phyloP scores from a whole-genome alignment of 345 rosid species.

The Excoecaria agallocha region DNA sequence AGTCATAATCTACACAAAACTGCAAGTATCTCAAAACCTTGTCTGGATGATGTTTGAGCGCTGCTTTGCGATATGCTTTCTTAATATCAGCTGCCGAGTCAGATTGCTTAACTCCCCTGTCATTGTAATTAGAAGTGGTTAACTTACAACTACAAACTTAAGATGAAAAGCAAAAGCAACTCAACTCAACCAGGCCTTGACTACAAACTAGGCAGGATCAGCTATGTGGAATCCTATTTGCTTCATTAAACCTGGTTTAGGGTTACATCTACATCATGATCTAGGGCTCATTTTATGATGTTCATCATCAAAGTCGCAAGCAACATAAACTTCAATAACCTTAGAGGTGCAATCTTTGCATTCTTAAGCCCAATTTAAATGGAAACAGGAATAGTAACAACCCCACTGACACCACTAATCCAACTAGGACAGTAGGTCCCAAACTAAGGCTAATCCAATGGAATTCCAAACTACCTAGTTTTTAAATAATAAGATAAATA shows the following conservation, averaged over 20 bases:
- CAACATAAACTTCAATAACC: neutral
- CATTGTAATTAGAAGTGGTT: slow-evolving; percentile 20
- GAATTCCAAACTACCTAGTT: neutral
- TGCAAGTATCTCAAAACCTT: slow-evolving; percentile 48
- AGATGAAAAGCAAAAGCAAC: neutral
- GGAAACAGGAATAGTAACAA: neutral
- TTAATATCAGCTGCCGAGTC: slow-evolving; percentile 74
- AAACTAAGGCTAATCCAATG: neutral
- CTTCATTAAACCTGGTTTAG: no score
- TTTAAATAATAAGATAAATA: neutral
- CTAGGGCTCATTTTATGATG: no score
- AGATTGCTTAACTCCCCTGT: slow-evolving; percentile 75
- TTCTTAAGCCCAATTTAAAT: neutral
- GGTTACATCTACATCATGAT: no score
- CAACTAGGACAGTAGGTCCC: neutral
- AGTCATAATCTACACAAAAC: neutral
- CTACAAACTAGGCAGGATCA: no score
- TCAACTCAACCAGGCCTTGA: no score
- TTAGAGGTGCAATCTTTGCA: neutral
- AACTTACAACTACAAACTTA: neutral
- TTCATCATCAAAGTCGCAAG: no score
- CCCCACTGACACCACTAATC: neutral
- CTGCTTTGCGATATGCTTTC: slow-evolving; percentile 93
- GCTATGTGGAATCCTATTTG: no score
- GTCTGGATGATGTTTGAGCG: slow-evolving; percentile 96